phyloP scores from a whole-genome alignment of 768 basidiomycete genomes.

The Lyophyllum atratum region DNA sequence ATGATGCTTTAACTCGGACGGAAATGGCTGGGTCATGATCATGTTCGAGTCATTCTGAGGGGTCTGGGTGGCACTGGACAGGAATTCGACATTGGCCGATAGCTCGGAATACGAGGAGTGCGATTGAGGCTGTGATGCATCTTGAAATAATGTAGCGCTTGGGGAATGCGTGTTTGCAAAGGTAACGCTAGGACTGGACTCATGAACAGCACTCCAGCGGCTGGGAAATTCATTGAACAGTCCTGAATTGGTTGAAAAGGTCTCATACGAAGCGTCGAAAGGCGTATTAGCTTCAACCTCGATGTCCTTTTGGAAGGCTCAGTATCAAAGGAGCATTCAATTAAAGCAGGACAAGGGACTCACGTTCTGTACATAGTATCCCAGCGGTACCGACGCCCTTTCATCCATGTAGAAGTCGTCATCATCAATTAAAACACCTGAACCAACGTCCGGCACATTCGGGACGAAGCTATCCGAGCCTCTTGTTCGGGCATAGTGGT shows the following conservation, averaged over 20 bases:
- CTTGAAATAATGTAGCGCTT: neutral
- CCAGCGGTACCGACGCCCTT: neutral
- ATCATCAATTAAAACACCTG: too few species aligned
- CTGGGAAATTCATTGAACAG: neutral
- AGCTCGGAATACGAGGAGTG: conserved; percentile 29
- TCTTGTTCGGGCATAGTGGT: neutral
- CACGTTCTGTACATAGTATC: neutral
- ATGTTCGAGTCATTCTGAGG: neutral
- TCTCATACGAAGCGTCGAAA: neutral
- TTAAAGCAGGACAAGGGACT: neutral
- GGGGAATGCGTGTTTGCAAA: neutral
- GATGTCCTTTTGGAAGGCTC: neutral
- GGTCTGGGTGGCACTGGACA: neutral
- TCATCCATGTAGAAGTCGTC: neutral
- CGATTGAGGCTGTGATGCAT: neutral
- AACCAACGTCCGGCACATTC: neutral
- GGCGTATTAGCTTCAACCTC: neutral
- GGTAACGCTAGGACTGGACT: neutral
- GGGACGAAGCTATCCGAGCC: neutral
- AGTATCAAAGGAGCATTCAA: neutral
- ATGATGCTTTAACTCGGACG: neutral
- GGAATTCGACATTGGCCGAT: conserved; percentile 21
- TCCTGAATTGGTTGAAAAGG: too few species aligned
- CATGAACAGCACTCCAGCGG: too few species aligned
- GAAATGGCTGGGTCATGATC: neutral